Evolutionary conservation across 2,329 filamentous ascomycete genomes (phyloP).

Genomic region (Hypomyces rosellus): DNA sequence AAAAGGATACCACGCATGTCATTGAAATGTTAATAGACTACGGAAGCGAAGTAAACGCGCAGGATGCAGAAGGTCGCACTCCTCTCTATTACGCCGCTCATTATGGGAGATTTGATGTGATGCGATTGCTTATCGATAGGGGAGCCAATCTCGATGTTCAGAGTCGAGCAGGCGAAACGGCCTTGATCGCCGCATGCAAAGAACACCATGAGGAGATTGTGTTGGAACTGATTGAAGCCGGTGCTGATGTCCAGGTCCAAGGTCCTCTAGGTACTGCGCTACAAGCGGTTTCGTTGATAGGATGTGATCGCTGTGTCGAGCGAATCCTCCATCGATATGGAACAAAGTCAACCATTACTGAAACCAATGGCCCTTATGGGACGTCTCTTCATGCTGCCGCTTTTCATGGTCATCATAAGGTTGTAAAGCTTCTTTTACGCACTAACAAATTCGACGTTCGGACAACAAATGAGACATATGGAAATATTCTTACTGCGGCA

Average conservation of each 20-base stretch:
- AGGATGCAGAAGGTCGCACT: no score
- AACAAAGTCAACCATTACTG: no score
- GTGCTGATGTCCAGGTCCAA: not conserved
- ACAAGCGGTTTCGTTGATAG: constrained; percentile 1
- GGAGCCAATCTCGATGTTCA: no score
- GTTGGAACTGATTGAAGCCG: not conserved
- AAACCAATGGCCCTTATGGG: not conserved
- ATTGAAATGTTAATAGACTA: no score
- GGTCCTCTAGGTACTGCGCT: constrained; percentile 1
- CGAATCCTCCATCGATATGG: not conserved
- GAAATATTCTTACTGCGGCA: not conserved
- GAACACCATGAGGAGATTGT: constrained; percentile 1
- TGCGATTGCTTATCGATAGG: no score
- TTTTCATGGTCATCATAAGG: not conserved
- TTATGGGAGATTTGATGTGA: no score
- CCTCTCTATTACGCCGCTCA: no score
- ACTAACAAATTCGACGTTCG: not conserved
- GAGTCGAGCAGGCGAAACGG: not conserved
- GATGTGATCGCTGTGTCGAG: not conserved
- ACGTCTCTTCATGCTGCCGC: constrained; percentile 3
- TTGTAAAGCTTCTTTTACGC: not conserved
- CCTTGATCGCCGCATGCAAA: not conserved
- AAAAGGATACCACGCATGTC: no score
- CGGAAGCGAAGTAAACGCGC: no score
- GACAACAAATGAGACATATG: constrained; percentile 1